Conservation (phyloP, 2,329 filamentous ascomycete genomes). For the Aspergillus intermedius region DNA sequence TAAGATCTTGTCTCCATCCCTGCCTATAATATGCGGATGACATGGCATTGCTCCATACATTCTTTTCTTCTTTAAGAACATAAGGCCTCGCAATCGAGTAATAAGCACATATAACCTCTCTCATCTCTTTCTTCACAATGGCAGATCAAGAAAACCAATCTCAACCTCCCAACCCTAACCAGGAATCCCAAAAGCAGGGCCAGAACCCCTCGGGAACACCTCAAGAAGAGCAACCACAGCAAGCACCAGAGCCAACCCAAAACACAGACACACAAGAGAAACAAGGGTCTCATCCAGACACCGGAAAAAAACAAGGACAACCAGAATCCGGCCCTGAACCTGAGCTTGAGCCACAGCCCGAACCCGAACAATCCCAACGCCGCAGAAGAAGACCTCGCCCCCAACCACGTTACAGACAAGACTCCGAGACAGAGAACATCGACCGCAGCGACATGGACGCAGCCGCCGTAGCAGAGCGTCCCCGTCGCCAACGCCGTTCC, state of each 20-base stretch:
- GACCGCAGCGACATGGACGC: constrained; percentile 48
- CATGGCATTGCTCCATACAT: background rate
- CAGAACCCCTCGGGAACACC: background rate
- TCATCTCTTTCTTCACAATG: constrained; percentile 19
- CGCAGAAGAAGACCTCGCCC: constrained; percentile 16
- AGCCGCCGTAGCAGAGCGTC: constrained; percentile 37
- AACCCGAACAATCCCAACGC: constrained; percentile 28
- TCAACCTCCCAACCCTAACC: constrained; percentile 12
- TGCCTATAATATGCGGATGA: background rate
- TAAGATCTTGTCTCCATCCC: constrained; percentile 1
- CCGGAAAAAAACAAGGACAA: constrained; percentile 38
- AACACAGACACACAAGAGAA: constrained; percentile 12
- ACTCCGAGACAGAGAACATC: constrained; percentile 48
- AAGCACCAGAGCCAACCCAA: constrained; percentile 26
- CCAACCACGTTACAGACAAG: constrained; percentile 16
- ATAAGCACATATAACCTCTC: constrained; percentile 4
- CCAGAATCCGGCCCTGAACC: constrained; percentile 20
- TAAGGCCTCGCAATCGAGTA: background rate
- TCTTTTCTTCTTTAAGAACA: no score
- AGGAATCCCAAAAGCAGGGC: background rate
- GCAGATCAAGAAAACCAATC: constrained; percentile 20
- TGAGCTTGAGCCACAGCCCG: constrained; percentile 34
- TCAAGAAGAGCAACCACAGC: constrained; percentile 12
- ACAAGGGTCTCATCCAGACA: constrained; percentile 24
- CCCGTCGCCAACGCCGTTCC: constrained; percentile 49